Evolutionary conservation across 169 alveolate genomes (phyloP), one percentile per base, ranked within the genome.

Genomic region (Plasmodium gaboni): DNA sequence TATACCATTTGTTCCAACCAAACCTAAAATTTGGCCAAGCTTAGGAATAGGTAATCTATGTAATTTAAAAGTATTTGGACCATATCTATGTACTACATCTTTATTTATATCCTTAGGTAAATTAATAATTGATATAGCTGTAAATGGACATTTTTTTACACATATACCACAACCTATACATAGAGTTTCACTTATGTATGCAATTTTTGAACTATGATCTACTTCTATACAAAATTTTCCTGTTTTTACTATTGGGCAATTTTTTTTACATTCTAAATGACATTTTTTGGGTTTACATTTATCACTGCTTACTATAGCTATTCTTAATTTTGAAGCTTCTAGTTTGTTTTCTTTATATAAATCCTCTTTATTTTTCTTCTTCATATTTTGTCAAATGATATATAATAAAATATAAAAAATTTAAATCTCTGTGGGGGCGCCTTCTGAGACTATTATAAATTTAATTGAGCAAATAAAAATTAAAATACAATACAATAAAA

Each of bases 101-200:
- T 88, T 95, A 69, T 96, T 96, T 74, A 99, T 92, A 87, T 98
- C 99, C 92, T 97, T 98, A n/a, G 99, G 99, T 69, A 99, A 85
- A 87, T 99, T 99, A 73, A 99, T 99, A 88, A 99, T 98, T 42
- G 96, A 96, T 67, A 99, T 99, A 9, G 99, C 99, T 50, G 97
- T 97, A 87, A 98, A 98, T 5, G 99, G 99, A 92, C 99, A 99
- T 92, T 98, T 98, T 95, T 99, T 99, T 55, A 98, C 99, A 91
- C 99, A 99, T 67, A 98, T 96, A 85, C 99, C 99, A 80, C 99
- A 99, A 12, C 99, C 99, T 72, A 99, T 98, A 94, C 99, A 99
- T 8, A 99, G 95, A 7, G 98, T 94, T 93, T 98, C 99, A 48
- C 99, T 97, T 46, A 99, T 99, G 93, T 94, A 96, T 69, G 99